Base-by-base conservation (phyloP, 441 rosid species). In the Jatropha podagrica region DNA sequence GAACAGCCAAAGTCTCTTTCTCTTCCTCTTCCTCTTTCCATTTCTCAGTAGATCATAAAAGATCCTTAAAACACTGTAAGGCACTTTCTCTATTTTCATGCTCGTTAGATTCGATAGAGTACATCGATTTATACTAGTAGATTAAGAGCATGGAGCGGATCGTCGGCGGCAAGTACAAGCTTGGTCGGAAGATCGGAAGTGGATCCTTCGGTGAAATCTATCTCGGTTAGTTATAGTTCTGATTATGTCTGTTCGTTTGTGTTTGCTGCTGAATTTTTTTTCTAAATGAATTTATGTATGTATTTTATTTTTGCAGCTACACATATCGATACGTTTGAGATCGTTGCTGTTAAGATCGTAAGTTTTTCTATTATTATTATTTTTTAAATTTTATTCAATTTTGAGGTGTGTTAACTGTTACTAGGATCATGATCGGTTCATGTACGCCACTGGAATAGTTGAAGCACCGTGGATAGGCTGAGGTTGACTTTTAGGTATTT, bases 131-230 rank as follows among this genome's bases (percentile, higher is more conserved):
- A 18, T 46, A 14, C 27, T n/a, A 17, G 44, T 4, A 5, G 49
- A 20, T 64, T 74, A 54, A 20, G 3, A 73, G 65, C 73, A 92
- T 94, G 97, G 98, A 92, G 72, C 91, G 98, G 69, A 81, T 88
- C 79, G 86, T 94, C 86, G 97, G 98, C 56, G 93, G 94, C 68
- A 91, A 91, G 85, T 91, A 80, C 83, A 92, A 91, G 91, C 95
- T 94, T 77, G 98, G 93, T 69, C 94, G 97, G 56, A 90, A 90
- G 88, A 92, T 94, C 94, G 98, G 98, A 78, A 86, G 96, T 76
- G 97, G 98, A 82, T 94, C 98, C 49, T 94, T 90, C 79, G 98
- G 98, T 37, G 97, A 94, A 85, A 95, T 95, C 65, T 92, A 77
- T 81, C 90, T 92, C 18, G 99, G 99, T 95, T 20, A 20, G 85